phyloP scores from a whole-genome alignment of 208 protist genomes.

The Crithidia acanthocephali region DNA sequence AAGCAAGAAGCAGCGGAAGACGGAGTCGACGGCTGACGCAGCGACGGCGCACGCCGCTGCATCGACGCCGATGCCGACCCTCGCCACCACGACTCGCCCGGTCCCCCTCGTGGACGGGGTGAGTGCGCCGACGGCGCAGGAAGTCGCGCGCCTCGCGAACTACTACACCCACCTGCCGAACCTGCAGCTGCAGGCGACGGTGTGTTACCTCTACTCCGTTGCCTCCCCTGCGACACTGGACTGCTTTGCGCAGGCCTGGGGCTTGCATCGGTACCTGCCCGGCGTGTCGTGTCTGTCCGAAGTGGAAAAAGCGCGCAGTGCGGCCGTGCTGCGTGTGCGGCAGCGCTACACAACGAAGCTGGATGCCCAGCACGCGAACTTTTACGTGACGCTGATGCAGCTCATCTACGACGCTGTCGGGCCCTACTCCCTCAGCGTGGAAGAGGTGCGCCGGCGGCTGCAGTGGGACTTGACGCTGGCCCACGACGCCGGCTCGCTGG shows the following conservation, averaged over 20 bases:
- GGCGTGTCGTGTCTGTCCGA: conserved; percentile 41
- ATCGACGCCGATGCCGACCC: not conserved
- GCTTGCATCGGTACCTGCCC: conserved; percentile 46
- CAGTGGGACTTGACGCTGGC: conserved; percentile 72
- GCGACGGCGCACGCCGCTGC: not conserved
- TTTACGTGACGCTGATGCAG: conserved; percentile 72
- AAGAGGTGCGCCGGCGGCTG: conserved; percentile 64
- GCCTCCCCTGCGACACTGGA: conserved; percentile 56
- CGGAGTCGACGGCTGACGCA: not conserved
- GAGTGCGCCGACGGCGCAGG: conserved; percentile 42
- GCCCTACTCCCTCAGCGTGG: conserved; percentile 61
- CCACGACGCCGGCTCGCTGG: conserved; percentile 58
- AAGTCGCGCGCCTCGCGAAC: conserved; percentile 55
- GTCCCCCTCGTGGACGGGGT: not conserved
- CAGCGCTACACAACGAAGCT: conserved; percentile 69
- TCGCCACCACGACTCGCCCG: conserved; percentile 33
- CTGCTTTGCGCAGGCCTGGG: conserved; percentile 66
- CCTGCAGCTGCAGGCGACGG: conserved; percentile 83
- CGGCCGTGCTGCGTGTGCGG: conserved; percentile 57
- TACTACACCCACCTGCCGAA: conserved; percentile 71
- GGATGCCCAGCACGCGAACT: conserved; percentile 40
- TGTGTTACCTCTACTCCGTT: conserved; percentile 59
- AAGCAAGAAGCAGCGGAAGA: conserved; percentile 17
- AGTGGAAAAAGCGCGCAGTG: conserved; percentile 35
- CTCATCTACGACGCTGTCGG: conserved; percentile 84